Percentiles rank a stretch among this genome's conserved stretches.
These are phyloP conservation scores for Pinus taeda DNA, from an alignment of 75 land plant species.

Conservation along the genomic window DNA sequence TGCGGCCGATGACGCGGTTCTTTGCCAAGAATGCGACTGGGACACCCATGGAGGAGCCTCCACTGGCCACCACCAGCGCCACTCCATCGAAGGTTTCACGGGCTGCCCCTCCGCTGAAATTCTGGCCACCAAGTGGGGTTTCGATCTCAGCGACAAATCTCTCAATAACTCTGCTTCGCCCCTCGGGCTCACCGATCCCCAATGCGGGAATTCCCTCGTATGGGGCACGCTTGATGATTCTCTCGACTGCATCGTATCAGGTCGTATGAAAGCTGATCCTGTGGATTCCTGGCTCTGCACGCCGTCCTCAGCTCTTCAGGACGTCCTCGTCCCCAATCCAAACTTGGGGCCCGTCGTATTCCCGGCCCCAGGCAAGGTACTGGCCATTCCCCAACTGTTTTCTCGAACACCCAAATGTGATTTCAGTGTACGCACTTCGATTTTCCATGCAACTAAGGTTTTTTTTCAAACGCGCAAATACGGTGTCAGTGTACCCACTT, in stretches of 20 bases:
- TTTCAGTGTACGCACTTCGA: no score
- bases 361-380: not conserved
- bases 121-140: slow-evolving; percentile 46
- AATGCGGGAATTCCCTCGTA: no score
- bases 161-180: not conserved
- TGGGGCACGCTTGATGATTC: not conserved
- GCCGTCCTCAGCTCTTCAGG: not conserved
- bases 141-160: slow-evolving; percentile 25
- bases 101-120: slow-evolving; percentile 49
- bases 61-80: slow-evolving; percentile 21
- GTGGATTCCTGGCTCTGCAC: slow-evolving; percentile 10
- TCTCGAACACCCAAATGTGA: no score
- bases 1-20: slow-evolving; percentile 35
- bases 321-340: not conserved
- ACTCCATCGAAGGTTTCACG: slow-evolving; percentile 39
- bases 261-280: slow-evolving; percentile 1
- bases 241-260: not conserved
- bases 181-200: no score
- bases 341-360: not conserved
- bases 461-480: no score
- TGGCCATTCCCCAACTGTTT: not conserved
- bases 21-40: slow-evolving; percentile 80
- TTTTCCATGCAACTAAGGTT: no score
- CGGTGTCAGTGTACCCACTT: no score
- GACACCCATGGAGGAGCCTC: slow-evolving; percentile 29